These are phyloP conservation scores for Hapsidospora chrysogenum DNA, from an alignment of 495 filamentous ascomycete genomes.

Conservation along the genomic window DNA sequence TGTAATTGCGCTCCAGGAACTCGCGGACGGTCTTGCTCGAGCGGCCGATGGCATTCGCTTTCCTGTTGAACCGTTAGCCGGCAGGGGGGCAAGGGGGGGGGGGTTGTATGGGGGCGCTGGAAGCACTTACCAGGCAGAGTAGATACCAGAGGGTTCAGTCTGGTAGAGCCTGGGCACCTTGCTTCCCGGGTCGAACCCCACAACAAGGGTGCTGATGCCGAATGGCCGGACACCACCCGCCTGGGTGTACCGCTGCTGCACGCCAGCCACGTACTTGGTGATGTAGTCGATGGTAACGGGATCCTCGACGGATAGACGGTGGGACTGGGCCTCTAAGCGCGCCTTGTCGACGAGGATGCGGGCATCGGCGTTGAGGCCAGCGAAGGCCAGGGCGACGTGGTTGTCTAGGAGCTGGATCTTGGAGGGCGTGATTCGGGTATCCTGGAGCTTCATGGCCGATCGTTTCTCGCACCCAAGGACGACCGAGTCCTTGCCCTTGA, in stretches of 20 bases:
- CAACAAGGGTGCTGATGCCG: constrained; percentile 91
- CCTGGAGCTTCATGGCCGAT: constrained; percentile 97
- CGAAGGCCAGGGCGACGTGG: constrained; percentile 93
- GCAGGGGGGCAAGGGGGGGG: neutral
- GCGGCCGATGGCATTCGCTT: constrained; percentile 95
- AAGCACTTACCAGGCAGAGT: constrained; percentile 89
- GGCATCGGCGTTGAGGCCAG: constrained; percentile 92
- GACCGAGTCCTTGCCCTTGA: constrained; percentile 88
- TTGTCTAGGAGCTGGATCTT: constrained; percentile 92
- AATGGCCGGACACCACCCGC: constrained; percentile 94
- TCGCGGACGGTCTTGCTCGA: constrained; percentile 97
- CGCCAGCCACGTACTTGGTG: constrained; percentile 92
- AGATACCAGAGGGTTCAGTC: constrained; percentile 96
- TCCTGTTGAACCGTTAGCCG: constrained; percentile 38
- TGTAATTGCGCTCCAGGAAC: constrained; percentile 96
- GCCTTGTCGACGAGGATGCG: constrained; percentile 96
- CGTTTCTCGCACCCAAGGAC: constrained; percentile 97
- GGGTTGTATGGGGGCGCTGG: no score
- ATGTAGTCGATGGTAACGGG: constrained; percentile 97
- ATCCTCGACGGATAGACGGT: constrained; percentile 96
- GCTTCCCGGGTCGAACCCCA: constrained; percentile 90
- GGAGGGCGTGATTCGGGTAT: constrained; percentile 95
- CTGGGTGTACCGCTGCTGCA: constrained; percentile 97
- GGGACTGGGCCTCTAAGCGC: constrained; percentile 87
- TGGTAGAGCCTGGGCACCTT: constrained; percentile 78